Base-by-base conservation (phyloP, 2,329 filamentous ascomycete species). In the Cephalotrichum gorgonifer region DNA sequence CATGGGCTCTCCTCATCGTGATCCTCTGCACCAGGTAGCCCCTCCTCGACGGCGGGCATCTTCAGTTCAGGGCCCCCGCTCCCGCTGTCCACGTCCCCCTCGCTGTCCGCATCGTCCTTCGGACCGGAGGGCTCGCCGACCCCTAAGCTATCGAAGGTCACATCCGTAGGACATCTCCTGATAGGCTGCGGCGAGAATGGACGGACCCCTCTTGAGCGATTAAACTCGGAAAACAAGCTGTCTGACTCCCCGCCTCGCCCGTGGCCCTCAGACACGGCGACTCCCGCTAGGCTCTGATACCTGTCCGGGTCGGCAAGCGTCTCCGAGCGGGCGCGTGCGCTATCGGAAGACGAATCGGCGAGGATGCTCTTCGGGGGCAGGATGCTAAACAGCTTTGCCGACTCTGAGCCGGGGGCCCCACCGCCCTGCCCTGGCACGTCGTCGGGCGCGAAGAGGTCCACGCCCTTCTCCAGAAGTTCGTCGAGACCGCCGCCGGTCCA, bases 401-500 rank as follows among this genome's bases (percentile, higher is more conserved):
- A 57, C 52, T 57, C 64, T 53, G 61, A 61, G 48, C 65, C 51
- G 25, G 49, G 49, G 20, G 55, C 57, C 7, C 50, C 38, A 8
- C 38, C 48, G 14, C 58, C 59, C 25, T 47, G 38, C 14, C 44
- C 43, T 8, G 47, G 53, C 23, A 60, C 57, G 55, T 62, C 67
- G 15, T 70, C 68, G 3, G 59, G 66, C 3, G 75, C 76, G 51
- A 82, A 81, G 17, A 84, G 63, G 58, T 85, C 81, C 31, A 72
- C 70, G 8, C 80, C 81, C 57, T 75, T 78, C 52, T 85, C 81
- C 3, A 85, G 65, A 4, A 85, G 63, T 30, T 84, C 81, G 51
- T 85, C 81, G 26, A 85, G 65, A 0, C 81, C 81, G 27, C 81
- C 81, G 33, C 81, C 81, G 20, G 68, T 75, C 81, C 81, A 85